phyloP scores from a whole-genome alignment of 768 basidiomycete species.

The Lanmaoa pseudosensibilis region DNA sequence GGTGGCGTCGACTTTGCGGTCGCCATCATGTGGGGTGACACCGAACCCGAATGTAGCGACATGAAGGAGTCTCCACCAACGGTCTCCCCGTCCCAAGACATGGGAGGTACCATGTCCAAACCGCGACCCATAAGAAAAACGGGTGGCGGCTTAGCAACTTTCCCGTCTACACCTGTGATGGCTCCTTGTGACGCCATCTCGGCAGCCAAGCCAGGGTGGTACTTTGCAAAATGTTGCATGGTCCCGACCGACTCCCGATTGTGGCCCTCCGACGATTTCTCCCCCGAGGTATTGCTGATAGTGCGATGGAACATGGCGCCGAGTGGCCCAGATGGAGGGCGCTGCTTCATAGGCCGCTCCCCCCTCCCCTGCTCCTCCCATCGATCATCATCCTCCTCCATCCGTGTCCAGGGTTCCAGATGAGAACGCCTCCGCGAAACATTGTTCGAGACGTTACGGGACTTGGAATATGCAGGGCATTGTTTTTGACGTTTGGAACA shows the following conservation, averaged over 20 bases:
- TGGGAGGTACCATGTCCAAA: conserved; percentile 35
- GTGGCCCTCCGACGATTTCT: conserved; percentile 43
- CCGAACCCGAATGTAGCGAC: conserved; percentile 43
- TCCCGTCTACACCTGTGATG: conserved; percentile 19
- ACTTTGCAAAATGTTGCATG: conserved; percentile 52
- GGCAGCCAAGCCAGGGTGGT: conserved; percentile 53
- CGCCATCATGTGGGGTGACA: too few relatives aligned
- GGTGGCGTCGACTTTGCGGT: conserved; percentile 64
- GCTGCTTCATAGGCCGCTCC: conserved; percentile 42
- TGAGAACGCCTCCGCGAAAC: conserved; percentile 44
- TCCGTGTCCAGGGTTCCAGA: conserved; percentile 55
- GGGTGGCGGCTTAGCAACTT: conserved; percentile 30
- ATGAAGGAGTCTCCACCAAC: conserved; percentile 49
- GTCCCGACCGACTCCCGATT: conserved; percentile 32
- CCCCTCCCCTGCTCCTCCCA: conserved; percentile 43
- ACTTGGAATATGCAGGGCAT: conserved; percentile 19
- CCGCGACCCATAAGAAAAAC: conserved; percentile 45
- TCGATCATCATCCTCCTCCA: conserved; percentile 51
- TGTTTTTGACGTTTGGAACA: conserved; percentile 45
- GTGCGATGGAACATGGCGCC: conserved; percentile 62
- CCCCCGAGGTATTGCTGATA: conserved; percentile 53
- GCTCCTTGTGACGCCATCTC: conserved; percentile 46
- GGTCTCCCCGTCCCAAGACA: conserved; percentile 56
- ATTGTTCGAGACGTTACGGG: conserved; percentile 44
- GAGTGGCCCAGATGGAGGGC: conserved; percentile 43